Percentiles rank a stretch among this genome's conserved stretches.
These are phyloP conservation scores for Tetrahymena borealis DNA, from an alignment of 73 alveolate species.

Conservation along the genomic window DNA sequence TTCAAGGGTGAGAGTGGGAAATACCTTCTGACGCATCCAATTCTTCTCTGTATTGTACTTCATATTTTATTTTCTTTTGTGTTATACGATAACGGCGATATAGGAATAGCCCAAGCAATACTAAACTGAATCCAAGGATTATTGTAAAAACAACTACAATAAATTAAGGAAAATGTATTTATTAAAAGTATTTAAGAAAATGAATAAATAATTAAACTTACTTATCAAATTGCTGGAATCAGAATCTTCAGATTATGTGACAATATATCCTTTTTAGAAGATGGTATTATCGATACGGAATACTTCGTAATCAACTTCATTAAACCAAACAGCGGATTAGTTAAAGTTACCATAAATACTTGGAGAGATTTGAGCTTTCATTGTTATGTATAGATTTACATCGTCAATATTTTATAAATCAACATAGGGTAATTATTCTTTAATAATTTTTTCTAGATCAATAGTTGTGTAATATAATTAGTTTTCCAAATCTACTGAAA, in stretches of 20 bases:
- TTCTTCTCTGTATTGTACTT: not conserved
- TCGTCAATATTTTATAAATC: not conserved
- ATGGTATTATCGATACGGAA: not conserved
- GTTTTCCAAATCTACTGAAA: too few species aligned
- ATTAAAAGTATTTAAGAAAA: too few species aligned
- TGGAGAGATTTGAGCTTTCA: not conserved
- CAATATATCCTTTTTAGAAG: not conserved
- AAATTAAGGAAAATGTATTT: too few species aligned
- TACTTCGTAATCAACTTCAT: not conserved
- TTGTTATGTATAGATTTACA: not conserved
- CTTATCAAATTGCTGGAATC: not conserved
- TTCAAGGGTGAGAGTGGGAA: not conserved
- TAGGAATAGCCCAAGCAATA: not conserved
- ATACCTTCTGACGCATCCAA: not conserved
- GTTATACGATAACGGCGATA: not conserved
- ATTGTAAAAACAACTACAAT: not conserved
- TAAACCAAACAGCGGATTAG: not conserved
- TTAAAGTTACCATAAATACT: not conserved
- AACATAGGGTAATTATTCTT: not conserved
- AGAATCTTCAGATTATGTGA: not conserved
- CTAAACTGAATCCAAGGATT: not conserved
- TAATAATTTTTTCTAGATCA: not conserved
- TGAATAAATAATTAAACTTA: too few species aligned
- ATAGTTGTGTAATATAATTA: not conserved
- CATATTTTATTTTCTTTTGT: not conserved